A percentile compares a stretch with the other conserved stretches of the same genome.
Evolutionary conservation across 2,329 filamentous ascomycete genomes (phyloP).

Genomic region (Aureobasidium sp.): DNA sequence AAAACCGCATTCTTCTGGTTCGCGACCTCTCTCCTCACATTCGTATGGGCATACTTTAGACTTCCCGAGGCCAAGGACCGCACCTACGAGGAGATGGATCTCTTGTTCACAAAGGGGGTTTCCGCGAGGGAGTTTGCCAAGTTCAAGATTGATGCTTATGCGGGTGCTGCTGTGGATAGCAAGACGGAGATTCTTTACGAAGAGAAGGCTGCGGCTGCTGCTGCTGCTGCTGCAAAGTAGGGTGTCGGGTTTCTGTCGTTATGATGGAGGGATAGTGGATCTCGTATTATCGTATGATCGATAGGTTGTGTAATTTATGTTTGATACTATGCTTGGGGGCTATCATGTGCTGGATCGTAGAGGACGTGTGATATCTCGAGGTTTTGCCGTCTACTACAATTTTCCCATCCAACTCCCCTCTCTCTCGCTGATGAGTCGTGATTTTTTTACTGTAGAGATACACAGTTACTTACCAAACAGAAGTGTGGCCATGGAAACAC

Average conservation of each 20-base stretch:
- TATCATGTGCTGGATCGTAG: too few species aligned
- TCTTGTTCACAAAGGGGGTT: conserved; percentile 27
- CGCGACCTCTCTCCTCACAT: conserved; percentile 24
- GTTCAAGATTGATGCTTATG: conserved; percentile 10
- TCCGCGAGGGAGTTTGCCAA: not conserved
- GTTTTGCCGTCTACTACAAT: too few species aligned
- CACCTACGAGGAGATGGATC: conserved; percentile 35
- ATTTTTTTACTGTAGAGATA: too few species aligned
- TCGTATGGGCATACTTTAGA: conserved; percentile 31
- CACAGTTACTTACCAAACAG: too few species aligned
- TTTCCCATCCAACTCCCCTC: too few species aligned
- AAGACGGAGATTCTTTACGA: not conserved
- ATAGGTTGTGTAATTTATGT: too few species aligned
- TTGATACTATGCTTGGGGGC: too few species aligned
- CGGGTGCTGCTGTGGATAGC: conserved; percentile 5
- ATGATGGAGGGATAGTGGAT: not conserved
- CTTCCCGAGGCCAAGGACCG: conserved; percentile 34
- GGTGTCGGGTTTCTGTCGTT: not conserved
- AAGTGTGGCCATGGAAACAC: too few species aligned
- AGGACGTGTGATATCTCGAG: too few species aligned
- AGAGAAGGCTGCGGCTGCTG: not conserved
- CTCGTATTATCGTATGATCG: too few species aligned
- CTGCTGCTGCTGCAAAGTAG: not conserved
- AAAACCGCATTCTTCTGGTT: conserved; percentile 37
- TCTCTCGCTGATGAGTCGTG: too few species aligned